These are phyloP conservation scores for Melaleuca alternifolia DNA, from an alignment of 345 rosid species.

Conservation along the genomic window DNA sequence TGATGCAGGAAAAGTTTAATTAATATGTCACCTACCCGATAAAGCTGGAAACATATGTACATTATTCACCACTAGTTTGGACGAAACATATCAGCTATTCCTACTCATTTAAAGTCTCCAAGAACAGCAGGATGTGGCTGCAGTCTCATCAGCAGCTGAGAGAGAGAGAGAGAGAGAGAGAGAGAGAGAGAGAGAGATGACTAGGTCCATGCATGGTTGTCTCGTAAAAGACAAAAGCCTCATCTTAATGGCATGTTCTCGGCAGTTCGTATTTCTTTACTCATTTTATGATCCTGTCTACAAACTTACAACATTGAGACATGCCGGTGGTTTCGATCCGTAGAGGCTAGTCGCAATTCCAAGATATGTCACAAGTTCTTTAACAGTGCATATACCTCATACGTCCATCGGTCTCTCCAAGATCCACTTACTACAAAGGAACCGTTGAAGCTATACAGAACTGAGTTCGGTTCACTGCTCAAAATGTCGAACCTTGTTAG, in stretches of 20 bases:
- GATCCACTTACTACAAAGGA: not conserved
- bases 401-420: not conserved
- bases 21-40: not conserved
- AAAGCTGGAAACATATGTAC: not conserved
- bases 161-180: too few relatives aligned
- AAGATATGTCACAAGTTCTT: not conserved
- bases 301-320: not conserved
- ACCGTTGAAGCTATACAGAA: not conserved
- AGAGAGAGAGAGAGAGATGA: not conserved
- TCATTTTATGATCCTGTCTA: not conserved
- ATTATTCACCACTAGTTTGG: not conserved
- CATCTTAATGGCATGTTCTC: not conserved
- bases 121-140: not conserved
- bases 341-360: not conserved
- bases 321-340: not conserved
- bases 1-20: not conserved
- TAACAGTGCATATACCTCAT: not conserved
- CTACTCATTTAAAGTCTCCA: not conserved
- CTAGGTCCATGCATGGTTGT: not conserved
- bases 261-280: not conserved
- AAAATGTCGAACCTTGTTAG: not conserved
- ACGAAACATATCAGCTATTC: not conserved
- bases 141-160: not conserved
- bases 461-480: not conserved
- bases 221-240: not conserved